Conservation (phyloP, 805 yeast genomes). For the Candida jianshihensis region DNA sequence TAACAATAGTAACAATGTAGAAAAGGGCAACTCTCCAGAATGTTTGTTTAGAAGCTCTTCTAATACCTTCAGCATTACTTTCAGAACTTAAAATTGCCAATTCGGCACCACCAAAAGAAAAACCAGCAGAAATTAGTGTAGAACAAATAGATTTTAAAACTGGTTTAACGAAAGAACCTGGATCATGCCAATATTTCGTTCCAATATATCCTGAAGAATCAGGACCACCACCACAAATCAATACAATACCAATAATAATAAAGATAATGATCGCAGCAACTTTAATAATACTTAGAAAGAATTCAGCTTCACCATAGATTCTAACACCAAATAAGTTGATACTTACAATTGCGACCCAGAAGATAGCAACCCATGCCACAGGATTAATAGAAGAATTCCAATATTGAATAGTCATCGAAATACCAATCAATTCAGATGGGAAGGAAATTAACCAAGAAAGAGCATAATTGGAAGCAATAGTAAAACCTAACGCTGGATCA, state of each 20-base stretch:
- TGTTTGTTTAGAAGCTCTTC: slow-evolving; percentile 56
- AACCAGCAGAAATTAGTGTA: slow-evolving; percentile 73
- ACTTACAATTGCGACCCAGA: slow-evolving; percentile 38
- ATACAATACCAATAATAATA: slow-evolving; percentile 41
- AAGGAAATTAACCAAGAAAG: slow-evolving; percentile 50
- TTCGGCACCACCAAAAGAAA: slow-evolving; percentile 72
- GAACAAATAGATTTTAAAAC: slow-evolving; percentile 64
- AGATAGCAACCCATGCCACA: slow-evolving; percentile 55
- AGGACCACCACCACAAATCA: slow-evolving; percentile 42
- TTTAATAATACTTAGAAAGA: slow-evolving; percentile 37
- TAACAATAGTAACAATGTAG: slow-evolving; percentile 52
- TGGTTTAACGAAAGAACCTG: slow-evolving; percentile 49
- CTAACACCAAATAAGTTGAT: slow-evolving; percentile 47
- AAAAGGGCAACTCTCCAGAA: slow-evolving; percentile 76
- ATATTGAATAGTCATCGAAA: slow-evolving; percentile 47
- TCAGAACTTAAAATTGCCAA: slow-evolving; percentile 72
- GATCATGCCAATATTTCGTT: slow-evolving; percentile 38
- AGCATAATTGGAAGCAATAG: slow-evolving; percentile 46
- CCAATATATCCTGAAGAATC: slow-evolving; percentile 34
- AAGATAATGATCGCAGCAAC: slow-evolving; percentile 40
- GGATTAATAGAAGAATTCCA: slow-evolving; percentile 44
- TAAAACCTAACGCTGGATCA: slow-evolving; percentile 50
- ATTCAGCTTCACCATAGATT: slow-evolving; percentile 50
- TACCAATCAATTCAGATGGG: slow-evolving; percentile 56
- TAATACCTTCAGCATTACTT: slow-evolving; percentile 64